Evolutionary conservation across 169 alveolate genomes (phyloP), one percentile per base, ranked within the genome.

Genomic region (Cryptosporidium muris): DNA sequence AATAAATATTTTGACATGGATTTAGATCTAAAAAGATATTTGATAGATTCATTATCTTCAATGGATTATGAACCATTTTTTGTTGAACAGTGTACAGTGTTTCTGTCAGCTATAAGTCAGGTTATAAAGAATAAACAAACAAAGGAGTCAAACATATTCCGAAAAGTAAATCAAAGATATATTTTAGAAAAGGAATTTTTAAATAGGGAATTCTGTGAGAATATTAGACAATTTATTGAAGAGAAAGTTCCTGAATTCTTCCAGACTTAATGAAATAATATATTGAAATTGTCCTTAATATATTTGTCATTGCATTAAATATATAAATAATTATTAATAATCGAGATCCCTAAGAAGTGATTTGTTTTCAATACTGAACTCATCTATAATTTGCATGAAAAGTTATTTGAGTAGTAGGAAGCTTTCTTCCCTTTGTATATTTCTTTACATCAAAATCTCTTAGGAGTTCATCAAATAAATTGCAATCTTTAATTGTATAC

Each of bases 211-310:
- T 25, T 25, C 11, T 74, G 85, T 42, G 34, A 74, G 36, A 16
- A 16, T 9, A 56, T 74, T 56, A 52, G 51, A 48, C 63, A 53
- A 47, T 74, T 45, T 38, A 47, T 74, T 25, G 62, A 42, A 51
- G 25, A 74, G 34, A 45, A 60, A 36, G 85, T 74, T 3, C 85
- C 85, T n/a, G 40, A 74, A 43, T 74, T 74, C 68, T 74, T 74
- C 42, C 54, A 74, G 52, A 12, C 60, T 40, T 66, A 66, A 51
- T 9, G 51, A 1, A 7, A 11, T 25, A 25, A 25, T 25, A 25
- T 25, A 25, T 25, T 53, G 16, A 5, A 53, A 6, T 53, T 53
- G 11, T 1, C 34, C 1, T 16, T 16, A 53, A 2, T 53, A 16
- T 7, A 53, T 8, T 16, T 9, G 14, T 1, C 2, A 16, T 53